A percentile compares a stretch with the other conserved stretches of the same genome.
phyloP scores from a whole-genome alignment of 306 rosid species.

The Castanospermum australe region DNA sequence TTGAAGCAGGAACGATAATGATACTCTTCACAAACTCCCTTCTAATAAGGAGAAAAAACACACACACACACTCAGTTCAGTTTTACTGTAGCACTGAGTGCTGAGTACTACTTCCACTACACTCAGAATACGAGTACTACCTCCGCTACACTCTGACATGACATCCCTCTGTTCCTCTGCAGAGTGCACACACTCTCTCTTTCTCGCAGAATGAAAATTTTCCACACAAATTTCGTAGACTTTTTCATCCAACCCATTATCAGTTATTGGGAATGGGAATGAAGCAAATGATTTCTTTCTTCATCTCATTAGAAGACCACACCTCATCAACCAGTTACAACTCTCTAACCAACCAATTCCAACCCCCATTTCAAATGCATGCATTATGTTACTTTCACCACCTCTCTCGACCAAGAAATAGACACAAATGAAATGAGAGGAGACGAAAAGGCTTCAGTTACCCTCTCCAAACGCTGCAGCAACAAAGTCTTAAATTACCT shows the following conservation, averaged over 20 bases:
- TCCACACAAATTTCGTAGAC: not conserved
- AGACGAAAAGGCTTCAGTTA: slow-evolving; percentile 13
- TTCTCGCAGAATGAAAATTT: too few species aligned
- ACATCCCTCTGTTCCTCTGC: too few species aligned
- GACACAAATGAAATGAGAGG: too few species aligned
- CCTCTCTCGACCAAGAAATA: too few species aligned
- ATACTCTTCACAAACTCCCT: not conserved
- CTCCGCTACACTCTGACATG: too few species aligned
- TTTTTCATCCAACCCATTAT: not conserved
- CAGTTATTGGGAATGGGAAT: not conserved
- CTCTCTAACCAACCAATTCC: not conserved
- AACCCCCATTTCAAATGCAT: too few species aligned
- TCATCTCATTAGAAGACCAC: not conserved
- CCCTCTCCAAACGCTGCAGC: slow-evolving; percentile 88
- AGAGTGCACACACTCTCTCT: too few species aligned
- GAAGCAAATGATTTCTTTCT: slow-evolving; percentile 11
- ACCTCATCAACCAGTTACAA: not conserved
- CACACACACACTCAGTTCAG: too few species aligned
- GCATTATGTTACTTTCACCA: too few species aligned
- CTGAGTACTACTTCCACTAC: not conserved
- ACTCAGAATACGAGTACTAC: not conserved
- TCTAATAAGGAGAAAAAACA: not conserved
- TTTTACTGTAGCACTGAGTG: not conserved
- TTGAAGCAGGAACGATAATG: not conserved
- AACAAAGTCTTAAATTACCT: slow-evolving; percentile 88